Evolutionary conservation across 2,329 filamentous ascomycete genomes (phyloP), one percentile per base, ranked within the genome.

Genomic region (Aschersonia sp.): DNA sequence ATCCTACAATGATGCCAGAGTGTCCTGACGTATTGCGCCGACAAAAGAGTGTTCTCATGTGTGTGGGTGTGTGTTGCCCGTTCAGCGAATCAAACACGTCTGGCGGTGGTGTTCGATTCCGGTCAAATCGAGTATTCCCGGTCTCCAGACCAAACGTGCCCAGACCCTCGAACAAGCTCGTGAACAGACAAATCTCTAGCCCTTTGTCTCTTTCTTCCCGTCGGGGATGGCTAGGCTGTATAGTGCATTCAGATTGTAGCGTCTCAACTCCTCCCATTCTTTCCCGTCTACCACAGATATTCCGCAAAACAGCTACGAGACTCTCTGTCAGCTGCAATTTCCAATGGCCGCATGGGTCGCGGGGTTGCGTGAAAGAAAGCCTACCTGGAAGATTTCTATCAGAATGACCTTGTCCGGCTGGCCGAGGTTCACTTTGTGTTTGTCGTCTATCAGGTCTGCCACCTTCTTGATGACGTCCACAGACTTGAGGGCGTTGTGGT

Each of bases 381-480:
- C 53, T 72, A 86, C 85, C 75, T 87, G 80, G 62, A 84, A 90
- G 48, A 92, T 74, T 56, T 92, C 85, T 48, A 92, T 78, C 51
- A 90, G 66, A 54, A 92, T 82, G 32, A 89, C 77, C 59, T 86
- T 78, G 65, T 90, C 84, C 35, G 85, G 84, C n/a, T 72, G 74
- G 44, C 72, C 76, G n/a, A 94, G 73, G 56, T 89, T 79, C 49
- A 92, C 87, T 57, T 81, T 83, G 64, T 92, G 86, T 40, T 72
- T 72, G 8, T 72, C 66, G 45, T 79, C 78, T 51, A 88, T 76
- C 32, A 81, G 66, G 40, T 70, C 67, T 5, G 84, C 86, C 52
- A 90, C 73, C 52, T 74, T 76, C 56, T 82, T 77, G 62, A 92
- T 90, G 45, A 90, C 71, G 14, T 69, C 69, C 52, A 81, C 76